A percentile compares a stretch with the other conserved stretches of the same genome.
Conservation (phyloP, 2,329 filamentous ascomycete species). For the Pseudopyricularia javanii region DNA sequence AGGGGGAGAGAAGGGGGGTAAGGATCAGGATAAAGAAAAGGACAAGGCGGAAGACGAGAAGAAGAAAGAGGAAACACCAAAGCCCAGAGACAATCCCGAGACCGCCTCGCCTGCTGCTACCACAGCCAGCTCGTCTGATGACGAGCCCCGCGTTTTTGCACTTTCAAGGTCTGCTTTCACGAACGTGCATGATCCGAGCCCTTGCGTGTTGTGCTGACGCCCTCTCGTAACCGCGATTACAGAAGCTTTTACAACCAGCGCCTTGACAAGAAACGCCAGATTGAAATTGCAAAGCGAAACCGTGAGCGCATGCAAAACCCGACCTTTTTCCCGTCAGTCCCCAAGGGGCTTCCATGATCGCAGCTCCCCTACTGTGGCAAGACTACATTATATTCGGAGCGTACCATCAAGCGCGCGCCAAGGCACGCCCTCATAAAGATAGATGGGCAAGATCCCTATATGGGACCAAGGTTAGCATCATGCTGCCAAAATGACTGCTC, state of each 20-base stretch:
- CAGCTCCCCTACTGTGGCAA: neutral
- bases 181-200: neutral
- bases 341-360: slow-evolving; percentile 41
- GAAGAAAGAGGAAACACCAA: slow-evolving; percentile 16
- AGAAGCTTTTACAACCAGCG: slow-evolving; percentile 83
- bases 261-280: slow-evolving; percentile 63
- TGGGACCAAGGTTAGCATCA: too few relatives aligned
- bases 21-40: slow-evolving; percentile 30
- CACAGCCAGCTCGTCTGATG: slow-evolving; percentile 31
- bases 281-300: slow-evolving; percentile 70
- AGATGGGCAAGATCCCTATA: too few relatives aligned
- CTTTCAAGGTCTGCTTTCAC: slow-evolving; percentile 57
- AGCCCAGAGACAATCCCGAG: slow-evolving; percentile 17
- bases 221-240: neutral
- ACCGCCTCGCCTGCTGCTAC: neutral
- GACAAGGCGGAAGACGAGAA: slow-evolving; percentile 25
- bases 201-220: neutral
- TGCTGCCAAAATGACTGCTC: too few relatives aligned
- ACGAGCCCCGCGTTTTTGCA: slow-evolving; percentile 70
- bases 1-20: slow-evolving; percentile 41
- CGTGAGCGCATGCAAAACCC: slow-evolving; percentile 70
- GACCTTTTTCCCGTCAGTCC: slow-evolving; percentile 73
- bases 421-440: too few relatives aligned
- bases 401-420: neutral
- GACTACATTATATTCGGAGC: neutral